Percentiles rank a stretch among this genome's conserved stretches.
Conservation (phyloP, 2,329 filamentous ascomycete genomes). For the Aureobasidium sp. region DNA sequence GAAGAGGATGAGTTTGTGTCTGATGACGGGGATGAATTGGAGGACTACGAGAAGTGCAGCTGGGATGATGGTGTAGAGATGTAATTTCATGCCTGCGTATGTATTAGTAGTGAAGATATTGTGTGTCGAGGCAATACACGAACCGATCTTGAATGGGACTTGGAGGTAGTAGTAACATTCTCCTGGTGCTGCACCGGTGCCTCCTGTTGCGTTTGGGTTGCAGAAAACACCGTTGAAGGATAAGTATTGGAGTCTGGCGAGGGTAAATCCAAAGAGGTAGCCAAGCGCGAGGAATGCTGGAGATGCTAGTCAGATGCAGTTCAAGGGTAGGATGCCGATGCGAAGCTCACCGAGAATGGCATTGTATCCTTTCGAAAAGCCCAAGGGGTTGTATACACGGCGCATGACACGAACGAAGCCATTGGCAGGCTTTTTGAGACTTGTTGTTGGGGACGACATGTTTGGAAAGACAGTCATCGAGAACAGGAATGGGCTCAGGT, state of each 20-base stretch:
- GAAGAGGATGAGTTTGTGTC: slow-evolving; percentile 55
- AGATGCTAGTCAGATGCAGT: background rate
- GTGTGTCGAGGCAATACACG: no score
- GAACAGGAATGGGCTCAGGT: background rate
- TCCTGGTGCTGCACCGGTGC: slow-evolving; percentile 38
- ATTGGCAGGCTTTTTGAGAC: background rate
- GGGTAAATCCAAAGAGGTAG: slow-evolving; percentile 52
- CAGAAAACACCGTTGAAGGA: slow-evolving; percentile 40
- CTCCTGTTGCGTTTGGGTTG: slow-evolving; percentile 20
- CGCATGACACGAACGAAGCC: background rate
- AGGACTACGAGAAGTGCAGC: slow-evolving; percentile 43
- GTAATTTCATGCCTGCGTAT: slow-evolving; percentile 50
- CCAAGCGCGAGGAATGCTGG: slow-evolving; percentile 48
- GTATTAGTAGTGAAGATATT: no score
- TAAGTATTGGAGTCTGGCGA: slow-evolving; percentile 57
- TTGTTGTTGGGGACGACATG: background rate
- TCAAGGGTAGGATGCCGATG: slow-evolving; percentile 16
- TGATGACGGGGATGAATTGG: slow-evolving; percentile 50
- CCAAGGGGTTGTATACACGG: slow-evolving; percentile 50
- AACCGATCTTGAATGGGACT: slow-evolving; percentile 5
- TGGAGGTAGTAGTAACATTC: slow-evolving; percentile 48
- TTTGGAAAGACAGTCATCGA: background rate
- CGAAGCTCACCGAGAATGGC: slow-evolving; percentile 53
- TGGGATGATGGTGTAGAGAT: slow-evolving; percentile 46
- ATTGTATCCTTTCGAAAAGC: slow-evolving; percentile 65